Conservation (phyloP, 768 basidiomycete genomes). For the Trametes gibbosa region DNA sequence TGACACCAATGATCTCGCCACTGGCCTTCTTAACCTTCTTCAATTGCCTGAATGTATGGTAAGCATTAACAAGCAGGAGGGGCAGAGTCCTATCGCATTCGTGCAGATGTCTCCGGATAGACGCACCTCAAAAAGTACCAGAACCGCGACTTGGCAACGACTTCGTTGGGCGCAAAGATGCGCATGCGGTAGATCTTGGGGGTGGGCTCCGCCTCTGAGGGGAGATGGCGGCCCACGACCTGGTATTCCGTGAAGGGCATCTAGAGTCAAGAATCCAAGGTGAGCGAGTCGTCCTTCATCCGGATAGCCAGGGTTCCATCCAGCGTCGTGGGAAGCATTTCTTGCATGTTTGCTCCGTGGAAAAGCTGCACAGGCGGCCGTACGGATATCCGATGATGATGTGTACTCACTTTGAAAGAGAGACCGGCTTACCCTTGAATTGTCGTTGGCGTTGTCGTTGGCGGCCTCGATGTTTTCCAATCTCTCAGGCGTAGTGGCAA, state of each 20-base stretch:
- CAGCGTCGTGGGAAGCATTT: constrained; percentile 25
- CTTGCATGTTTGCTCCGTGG: constrained; percentile 6
- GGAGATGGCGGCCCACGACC: constrained; percentile 96
- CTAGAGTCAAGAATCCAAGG: constrained; percentile 30
- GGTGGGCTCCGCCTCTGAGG: constrained; percentile 87
- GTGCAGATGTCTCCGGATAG: not conserved
- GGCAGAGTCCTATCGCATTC: not conserved
- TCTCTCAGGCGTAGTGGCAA: constrained; percentile 15
- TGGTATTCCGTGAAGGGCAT: constrained; percentile 91
- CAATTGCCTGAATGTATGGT: constrained; percentile 61
- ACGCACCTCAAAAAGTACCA: constrained; percentile 96
- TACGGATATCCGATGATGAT: not conserved
- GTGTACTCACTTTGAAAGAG: constrained; percentile 19
- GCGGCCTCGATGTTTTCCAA: constrained; percentile 11
- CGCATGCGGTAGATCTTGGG: constrained; percentile 99
- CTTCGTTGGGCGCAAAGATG: constrained; percentile 98
- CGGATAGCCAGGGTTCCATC: constrained; percentile 29
- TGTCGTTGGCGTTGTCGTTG: constrained; percentile 22
- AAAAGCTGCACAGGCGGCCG: not conserved
- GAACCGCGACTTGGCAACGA: constrained; percentile 98
- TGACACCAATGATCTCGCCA: constrained; percentile 98
- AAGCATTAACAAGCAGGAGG: not conserved
- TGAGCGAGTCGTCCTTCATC: constrained; percentile 22
- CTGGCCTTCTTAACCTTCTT: constrained; percentile 99
- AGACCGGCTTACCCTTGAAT: constrained; percentile 23